A percentile compares a stretch with the other conserved stretches of the same genome.
Evolutionary conservation across 176 grass and related monocot genomes (phyloP).

Genomic region (Olyra latifolia): DNA sequence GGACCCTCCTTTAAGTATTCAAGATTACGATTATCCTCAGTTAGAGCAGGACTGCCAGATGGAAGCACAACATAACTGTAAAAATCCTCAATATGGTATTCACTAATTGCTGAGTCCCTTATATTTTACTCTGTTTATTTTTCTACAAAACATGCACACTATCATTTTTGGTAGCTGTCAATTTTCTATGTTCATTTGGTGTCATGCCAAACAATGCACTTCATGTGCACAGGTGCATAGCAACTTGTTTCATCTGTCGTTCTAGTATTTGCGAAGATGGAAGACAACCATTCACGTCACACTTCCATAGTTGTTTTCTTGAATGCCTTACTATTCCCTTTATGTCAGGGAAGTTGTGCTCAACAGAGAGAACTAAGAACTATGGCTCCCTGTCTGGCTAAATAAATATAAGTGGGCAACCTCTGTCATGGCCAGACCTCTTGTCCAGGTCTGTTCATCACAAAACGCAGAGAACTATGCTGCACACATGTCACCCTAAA

Average conservation of each 20-base stretch:
- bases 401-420: not conserved
- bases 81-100: slow-evolving; percentile 46
- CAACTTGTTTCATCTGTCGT: not conserved
- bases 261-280: not conserved
- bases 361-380: not conserved
- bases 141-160: not conserved
- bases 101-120: not conserved
- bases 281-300: not conserved
- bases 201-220: slow-evolving; percentile 3
- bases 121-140: not conserved
- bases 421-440: not conserved
- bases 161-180: not conserved
- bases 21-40: slow-evolving; percentile 40
- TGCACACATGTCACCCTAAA: not conserved
- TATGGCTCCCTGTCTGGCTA: not conserved
- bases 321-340: not conserved
- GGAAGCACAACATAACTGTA: slow-evolving; percentile 40
- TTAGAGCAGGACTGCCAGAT: slow-evolving; percentile 44
- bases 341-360: not conserved
- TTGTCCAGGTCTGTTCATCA: not conserved
- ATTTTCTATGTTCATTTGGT: slow-evolving; percentile 4
- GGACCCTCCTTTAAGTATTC: slow-evolving; percentile 31
- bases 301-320: not conserved
- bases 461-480: not conserved
- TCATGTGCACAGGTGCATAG: not conserved